A percentile compares a stretch with the other conserved stretches of the same genome.
Evolutionary conservation across 805 yeast genomes (phyloP).

Genomic region (Starmerella davenportii): DNA sequence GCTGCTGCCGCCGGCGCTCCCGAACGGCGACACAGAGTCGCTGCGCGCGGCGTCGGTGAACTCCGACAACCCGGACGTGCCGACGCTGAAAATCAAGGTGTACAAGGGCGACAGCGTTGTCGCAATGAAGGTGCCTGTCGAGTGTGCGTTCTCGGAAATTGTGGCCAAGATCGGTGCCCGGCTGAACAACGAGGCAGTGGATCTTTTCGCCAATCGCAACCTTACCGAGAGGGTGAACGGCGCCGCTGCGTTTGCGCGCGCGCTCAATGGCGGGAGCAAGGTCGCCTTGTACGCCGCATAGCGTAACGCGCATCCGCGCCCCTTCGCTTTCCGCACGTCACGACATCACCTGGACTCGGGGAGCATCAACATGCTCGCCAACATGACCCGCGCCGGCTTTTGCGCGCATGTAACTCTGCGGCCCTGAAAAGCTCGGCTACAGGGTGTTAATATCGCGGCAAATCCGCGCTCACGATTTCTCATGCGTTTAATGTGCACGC

Average conservation of each 20-base stretch:
- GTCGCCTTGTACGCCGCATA: conserved; percentile 18
- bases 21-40: neutral
- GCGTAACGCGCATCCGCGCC: neutral
- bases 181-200: conserved; percentile 17
- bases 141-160: conserved; percentile 20
- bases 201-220: conserved; percentile 18
- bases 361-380: no score
- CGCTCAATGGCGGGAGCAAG: conserved; percentile 19
- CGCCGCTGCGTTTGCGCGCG: conserved; percentile 19
- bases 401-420: no score
- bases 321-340: no score
- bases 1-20: neutral
- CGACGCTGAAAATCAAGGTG: conserved; percentile 24
- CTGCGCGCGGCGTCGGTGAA: neutral
- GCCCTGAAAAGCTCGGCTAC: no score
- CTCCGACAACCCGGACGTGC: neutral
- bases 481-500: no score
- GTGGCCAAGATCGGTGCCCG: conserved; percentile 21
- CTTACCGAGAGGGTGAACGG: conserved; percentile 13
- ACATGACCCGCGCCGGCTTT: no score
- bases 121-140: conserved; percentile 25
- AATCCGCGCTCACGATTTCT: no score
- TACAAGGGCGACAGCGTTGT: conserved; percentile 24
- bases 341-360: no score
- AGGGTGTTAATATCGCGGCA: no score